These are phyloP conservation scores for Fusarium sp. DNA, from an alignment of 2,329 filamentous ascomycete species.

Conservation along the genomic window DNA sequence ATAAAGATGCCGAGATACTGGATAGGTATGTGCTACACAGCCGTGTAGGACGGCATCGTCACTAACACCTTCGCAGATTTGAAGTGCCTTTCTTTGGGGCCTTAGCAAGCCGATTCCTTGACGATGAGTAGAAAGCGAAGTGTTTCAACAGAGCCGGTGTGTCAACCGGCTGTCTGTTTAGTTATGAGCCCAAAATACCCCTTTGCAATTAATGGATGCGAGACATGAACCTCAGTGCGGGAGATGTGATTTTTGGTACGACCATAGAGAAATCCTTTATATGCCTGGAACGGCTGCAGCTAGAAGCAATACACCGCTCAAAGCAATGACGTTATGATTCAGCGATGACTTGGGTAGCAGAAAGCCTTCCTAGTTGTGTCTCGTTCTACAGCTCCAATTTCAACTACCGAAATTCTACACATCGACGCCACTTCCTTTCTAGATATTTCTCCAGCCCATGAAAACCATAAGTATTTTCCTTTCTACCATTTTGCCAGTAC, in stretches of 20 bases:
- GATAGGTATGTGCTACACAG: constrained; percentile 62
- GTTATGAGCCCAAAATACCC: constrained; percentile 31
- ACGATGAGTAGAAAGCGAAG: constrained; percentile 74
- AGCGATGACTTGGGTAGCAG: background rate
- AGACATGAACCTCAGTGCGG: background rate
- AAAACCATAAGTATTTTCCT: background rate
- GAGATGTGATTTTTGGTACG: background rate
- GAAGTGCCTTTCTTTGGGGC: constrained; percentile 90
- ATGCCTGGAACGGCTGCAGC: background rate
- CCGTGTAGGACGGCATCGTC: background rate
- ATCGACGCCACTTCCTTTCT: background rate
- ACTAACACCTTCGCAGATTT: constrained; percentile 64
- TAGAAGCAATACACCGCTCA: background rate
- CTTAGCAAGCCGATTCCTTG: constrained; percentile 88
- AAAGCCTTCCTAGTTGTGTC: background rate
- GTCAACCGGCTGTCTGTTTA: constrained; percentile 3
- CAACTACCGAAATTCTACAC: background rate
- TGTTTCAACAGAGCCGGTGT: background rate
- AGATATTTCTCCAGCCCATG: background rate
- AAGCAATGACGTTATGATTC: background rate
- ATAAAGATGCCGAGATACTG: constrained; percentile 80
- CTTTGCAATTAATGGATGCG: constrained; percentile 8
- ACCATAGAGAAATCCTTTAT: background rate
- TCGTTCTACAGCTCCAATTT: background rate
- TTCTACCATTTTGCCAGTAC: constrained; percentile 60